These are phyloP conservation scores for Solanum lycopersicoides DNA, from an alignment of 257 asterid genomes.

Conservation along the genomic window DNA sequence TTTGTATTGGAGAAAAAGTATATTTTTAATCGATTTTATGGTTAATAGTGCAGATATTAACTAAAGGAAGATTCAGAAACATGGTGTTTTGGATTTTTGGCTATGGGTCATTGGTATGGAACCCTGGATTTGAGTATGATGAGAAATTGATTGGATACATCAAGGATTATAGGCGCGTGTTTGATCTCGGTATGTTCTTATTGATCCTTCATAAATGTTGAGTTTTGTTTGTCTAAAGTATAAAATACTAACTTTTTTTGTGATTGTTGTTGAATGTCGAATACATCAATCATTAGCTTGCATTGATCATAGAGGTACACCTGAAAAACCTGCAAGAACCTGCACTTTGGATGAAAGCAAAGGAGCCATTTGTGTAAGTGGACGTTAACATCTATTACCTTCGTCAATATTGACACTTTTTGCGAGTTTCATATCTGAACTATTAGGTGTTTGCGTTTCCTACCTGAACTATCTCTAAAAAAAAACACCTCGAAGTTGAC, in stretches of 20 bases:
- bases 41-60: not conserved
- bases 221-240: too few relatives aligned
- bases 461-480: too few relatives aligned
- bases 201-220: not conserved
- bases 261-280: not conserved
- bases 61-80: conserved; percentile 4
- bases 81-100: conserved; percentile 94
- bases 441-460: too few relatives aligned
- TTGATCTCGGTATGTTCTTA: conserved; percentile 60
- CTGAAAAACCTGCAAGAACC: conserved; percentile 91
- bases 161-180: conserved; percentile 75
- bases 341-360: conserved; percentile 71
- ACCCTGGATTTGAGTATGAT: conserved; percentile 84
- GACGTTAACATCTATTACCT: not conserved
- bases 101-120: conserved; percentile 92
- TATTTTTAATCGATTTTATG: not conserved
- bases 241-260: too few relatives aligned
- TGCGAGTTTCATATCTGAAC: not conserved
- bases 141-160: conserved; percentile 75
- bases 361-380: conserved; percentile 77
- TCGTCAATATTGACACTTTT: not conserved
- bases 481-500: too few relatives aligned
- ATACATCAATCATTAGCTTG: conserved; percentile 44
- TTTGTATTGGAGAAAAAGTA: not conserved
- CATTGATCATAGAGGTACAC: conserved; percentile 95